Percentiles rank a stretch among this genome's conserved stretches.
Conservation (phyloP, 345 rosid species). For the Acer yangbiense region DNA sequence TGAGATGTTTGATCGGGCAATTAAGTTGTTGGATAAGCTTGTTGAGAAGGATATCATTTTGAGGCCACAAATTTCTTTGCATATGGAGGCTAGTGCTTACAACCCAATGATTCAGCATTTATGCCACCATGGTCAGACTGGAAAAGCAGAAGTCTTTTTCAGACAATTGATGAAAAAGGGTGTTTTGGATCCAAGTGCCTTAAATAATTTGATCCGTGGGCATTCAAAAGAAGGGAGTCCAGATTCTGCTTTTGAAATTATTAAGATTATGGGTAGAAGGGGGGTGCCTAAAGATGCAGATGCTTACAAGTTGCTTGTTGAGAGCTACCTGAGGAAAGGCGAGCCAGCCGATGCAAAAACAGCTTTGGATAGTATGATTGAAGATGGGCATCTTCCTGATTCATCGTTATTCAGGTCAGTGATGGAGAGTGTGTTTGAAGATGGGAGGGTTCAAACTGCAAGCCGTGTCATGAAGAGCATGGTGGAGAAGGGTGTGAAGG, state of each 20-base stretch:
- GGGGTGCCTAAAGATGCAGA: conserved; percentile 70
- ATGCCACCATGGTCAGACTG: conserved; percentile 69
- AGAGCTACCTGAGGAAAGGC: conserved; percentile 90
- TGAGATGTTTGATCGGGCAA: conserved; percentile 59
- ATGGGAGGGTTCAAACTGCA: conserved; percentile 88
- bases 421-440: conserved; percentile 83
- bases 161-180: conserved; percentile 91
- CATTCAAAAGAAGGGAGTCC: conserved; percentile 88
- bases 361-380: conserved; percentile 83
- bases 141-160: conserved; percentile 81
- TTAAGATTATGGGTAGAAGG: conserved; percentile 83
- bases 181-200: conserved; percentile 65
- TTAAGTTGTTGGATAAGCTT: conserved; percentile 72
- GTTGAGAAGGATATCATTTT: conserved; percentile 75
- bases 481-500: conserved; percentile 81
- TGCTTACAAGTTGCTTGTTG: conserved; percentile 68
- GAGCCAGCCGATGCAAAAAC: conserved; percentile 92
- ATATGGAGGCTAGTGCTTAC: conserved; percentile 66
- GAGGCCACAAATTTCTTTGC: conserved; percentile 67
- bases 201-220: conserved; percentile 70
- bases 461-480: conserved; percentile 87
- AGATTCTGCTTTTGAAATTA: conserved; percentile 73
- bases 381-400: conserved; percentile 75
- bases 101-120: conserved; percentile 68
- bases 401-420: conserved; percentile 72